A percentile compares a stretch with the other conserved stretches of the same genome.
Conservation (phyloP, 306 rosid genomes). For the Casuarina cunninghamiana region DNA sequence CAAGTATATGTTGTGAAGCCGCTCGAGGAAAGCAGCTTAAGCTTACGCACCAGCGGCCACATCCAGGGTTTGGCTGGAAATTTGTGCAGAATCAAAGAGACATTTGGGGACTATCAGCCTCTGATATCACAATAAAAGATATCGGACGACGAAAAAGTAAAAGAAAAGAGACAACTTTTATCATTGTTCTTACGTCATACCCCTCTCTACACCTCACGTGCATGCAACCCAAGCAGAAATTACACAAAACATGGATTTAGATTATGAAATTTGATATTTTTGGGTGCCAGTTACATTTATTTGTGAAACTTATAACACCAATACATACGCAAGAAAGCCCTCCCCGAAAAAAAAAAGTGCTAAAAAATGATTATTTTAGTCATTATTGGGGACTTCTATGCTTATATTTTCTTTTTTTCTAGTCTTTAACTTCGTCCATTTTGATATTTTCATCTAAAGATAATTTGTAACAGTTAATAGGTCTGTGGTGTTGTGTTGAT, state of each 20-base stretch:
- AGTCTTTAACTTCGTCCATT: neutral
- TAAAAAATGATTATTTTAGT: too few relatives aligned
- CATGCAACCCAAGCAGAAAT: conserved; percentile 56
- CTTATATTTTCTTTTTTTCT: neutral
- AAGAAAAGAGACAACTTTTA: conserved; percentile 68
- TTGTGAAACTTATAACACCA: too few relatives aligned
- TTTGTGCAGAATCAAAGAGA: conserved; percentile 38
- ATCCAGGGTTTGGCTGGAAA: conserved; percentile 36
- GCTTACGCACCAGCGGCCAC: neutral
- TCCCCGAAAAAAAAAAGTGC: too few relatives aligned
- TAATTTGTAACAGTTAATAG: too few relatives aligned
- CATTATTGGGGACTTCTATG: too few relatives aligned
- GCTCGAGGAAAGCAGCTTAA: neutral
- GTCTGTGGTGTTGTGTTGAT: too few relatives aligned
- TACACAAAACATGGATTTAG: conserved; percentile 18
- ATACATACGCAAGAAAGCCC: too few relatives aligned
- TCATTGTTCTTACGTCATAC: conserved; percentile 67
- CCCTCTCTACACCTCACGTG: conserved; percentile 75
- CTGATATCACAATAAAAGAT: conserved; percentile 63
- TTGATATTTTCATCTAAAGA: too few relatives aligned
- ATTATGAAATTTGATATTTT: neutral
- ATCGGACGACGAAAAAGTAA: conserved; percentile 82
- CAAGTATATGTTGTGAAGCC: neutral
- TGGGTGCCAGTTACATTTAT: too few relatives aligned
- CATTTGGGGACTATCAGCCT: conserved; percentile 56